Percentiles rank a stretch among this genome's conserved stretches.
Evolutionary conservation across 495 filamentous ascomycete genomes (phyloP).

Genomic region (Penicillium salamii): DNA sequence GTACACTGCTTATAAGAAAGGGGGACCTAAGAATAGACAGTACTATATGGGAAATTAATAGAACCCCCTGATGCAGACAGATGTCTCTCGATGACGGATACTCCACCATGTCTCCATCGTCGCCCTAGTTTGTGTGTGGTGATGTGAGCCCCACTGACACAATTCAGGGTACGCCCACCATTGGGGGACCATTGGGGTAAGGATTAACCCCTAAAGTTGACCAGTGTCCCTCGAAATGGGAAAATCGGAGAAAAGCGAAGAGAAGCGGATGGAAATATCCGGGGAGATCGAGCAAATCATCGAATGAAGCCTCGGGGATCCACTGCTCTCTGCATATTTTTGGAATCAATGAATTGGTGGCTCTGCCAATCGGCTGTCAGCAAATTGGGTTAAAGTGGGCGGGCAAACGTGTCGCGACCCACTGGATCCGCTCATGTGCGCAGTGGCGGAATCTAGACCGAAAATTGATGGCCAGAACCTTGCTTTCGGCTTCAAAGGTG

Average conservation of each 20-base stretch:
- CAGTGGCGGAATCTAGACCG: slow-evolving; percentile 12
- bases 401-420: slow-evolving; percentile 4
- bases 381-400: slow-evolving; percentile 2
- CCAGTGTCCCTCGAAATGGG: neutral
- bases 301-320: neutral
- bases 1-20: neutral
- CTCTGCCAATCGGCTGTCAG: neutral
- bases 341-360: neutral
- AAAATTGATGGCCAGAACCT: slow-evolving; percentile 1
- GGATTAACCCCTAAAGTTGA: neutral
- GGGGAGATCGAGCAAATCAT: slow-evolving; percentile 11
- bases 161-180: neutral
- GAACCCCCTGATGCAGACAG: neutral
- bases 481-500: slow-evolving; percentile 1
- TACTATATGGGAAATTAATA: neutral
- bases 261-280: slow-evolving; percentile 8
- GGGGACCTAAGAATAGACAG: neutral
- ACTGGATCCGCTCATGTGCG: neutral
- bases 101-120: neutral
- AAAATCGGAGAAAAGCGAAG: neutral
- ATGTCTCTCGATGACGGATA: neutral
- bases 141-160: neutral
- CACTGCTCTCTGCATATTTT: slow-evolving; percentile 2
- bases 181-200: neutral
- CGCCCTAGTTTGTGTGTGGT: neutral